These are phyloP conservation scores for Solanum chacoense DNA, from an alignment of 305 asterid genomes.

Conservation along the genomic window DNA sequence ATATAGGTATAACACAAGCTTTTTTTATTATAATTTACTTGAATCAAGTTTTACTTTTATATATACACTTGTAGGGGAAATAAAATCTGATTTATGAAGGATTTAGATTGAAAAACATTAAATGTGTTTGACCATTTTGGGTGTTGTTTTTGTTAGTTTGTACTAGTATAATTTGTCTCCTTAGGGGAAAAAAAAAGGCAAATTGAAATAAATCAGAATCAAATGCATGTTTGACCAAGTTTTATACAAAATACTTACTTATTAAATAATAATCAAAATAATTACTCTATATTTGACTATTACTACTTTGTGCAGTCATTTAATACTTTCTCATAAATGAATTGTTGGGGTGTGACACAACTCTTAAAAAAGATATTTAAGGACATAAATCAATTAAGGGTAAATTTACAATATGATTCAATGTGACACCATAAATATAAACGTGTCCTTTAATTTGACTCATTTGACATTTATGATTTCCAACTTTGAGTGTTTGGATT, in stretches of 20 bases:
- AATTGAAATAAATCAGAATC: neutral
- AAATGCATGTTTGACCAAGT: neutral
- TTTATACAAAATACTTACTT: neutral
- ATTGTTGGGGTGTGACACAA: too few relatives aligned
- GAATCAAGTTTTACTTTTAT: neutral
- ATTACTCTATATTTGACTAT: too few relatives aligned
- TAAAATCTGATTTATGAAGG: neutral
- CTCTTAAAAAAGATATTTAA: too few relatives aligned
- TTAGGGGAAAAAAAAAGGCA: neutral
- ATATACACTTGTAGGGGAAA: neutral
- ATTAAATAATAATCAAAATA: too few relatives aligned
- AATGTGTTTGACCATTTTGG: neutral
- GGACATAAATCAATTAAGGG: neutral
- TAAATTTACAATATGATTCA: neutral
- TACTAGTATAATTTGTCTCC: neutral
- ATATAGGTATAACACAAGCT: neutral
- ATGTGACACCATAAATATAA: neutral
- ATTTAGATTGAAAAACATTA: neutral
- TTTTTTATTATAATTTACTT: neutral
- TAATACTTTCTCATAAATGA: neutral
- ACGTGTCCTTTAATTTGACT: fast-evolving
- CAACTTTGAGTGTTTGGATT: neutral
- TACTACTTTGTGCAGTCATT: neutral
- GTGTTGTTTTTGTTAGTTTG: neutral
- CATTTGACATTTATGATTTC: neutral